Conservation (phyloP, 768 basidiomycete genomes). For the Hypsizygus marmoreus region DNA sequence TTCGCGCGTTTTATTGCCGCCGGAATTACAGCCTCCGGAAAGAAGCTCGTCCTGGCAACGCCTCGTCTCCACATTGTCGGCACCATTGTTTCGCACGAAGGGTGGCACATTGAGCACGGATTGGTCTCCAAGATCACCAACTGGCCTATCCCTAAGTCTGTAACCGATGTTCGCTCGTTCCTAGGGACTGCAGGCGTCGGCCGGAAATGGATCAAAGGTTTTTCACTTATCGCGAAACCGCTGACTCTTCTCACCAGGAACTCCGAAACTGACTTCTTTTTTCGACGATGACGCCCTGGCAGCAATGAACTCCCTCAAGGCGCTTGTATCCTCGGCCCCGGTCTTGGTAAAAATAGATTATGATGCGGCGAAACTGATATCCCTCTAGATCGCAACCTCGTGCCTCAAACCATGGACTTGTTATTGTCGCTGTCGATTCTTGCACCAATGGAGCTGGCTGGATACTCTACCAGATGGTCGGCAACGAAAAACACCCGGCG, state of each 20-base stretch:
- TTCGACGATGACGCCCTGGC: constrained; percentile 19
- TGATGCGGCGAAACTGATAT: background rate
- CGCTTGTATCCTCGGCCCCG: constrained; percentile 19
- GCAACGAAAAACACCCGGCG: constrained; percentile 21
- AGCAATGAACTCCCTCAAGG: constrained; percentile 30
- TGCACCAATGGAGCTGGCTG: constrained; percentile 33
- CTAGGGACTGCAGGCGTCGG: constrained; percentile 24
- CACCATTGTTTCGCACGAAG: constrained; percentile 25
- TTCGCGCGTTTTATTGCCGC: constrained; percentile 22
- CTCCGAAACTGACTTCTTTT: constrained; percentile 23
- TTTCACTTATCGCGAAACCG: constrained; percentile 24
- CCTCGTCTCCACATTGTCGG: constrained; percentile 29
- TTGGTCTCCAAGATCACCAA: constrained; percentile 27
- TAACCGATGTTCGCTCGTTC: constrained; percentile 26
- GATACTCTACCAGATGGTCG: constrained; percentile 31
- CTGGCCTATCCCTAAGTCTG: constrained; percentile 19
- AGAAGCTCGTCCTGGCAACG: constrained; percentile 24
- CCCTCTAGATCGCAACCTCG: constrained; percentile 8
- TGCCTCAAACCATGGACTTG: constrained; percentile 18
- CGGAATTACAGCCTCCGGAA: constrained; percentile 33
- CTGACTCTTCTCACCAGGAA: constrained; percentile 18
- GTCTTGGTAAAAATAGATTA: constrained; percentile 37
- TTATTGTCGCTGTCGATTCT: constrained; percentile 37
- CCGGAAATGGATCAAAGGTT: constrained; percentile 24
- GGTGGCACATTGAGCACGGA: constrained; percentile 26